phyloP scores from a whole-genome alignment of 2,329 filamentous ascomycete genomes.

The Ploettnerulaceae sp. region DNA sequence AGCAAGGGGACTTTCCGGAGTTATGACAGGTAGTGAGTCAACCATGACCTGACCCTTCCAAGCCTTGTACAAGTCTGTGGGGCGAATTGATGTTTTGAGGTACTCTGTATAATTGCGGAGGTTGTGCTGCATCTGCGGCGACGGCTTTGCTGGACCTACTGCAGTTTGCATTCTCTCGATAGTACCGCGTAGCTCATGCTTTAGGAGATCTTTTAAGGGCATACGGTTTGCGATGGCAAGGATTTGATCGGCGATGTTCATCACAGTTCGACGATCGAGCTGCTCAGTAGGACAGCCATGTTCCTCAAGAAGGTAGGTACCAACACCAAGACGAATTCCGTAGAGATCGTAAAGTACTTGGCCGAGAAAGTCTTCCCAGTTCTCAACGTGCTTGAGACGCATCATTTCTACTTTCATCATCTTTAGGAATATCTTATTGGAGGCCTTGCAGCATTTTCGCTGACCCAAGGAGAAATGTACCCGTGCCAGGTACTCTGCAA shows the following conservation, averaged over 20 bases:
- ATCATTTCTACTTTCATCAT: conserved; percentile 84
- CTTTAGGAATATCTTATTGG: conserved; percentile 83
- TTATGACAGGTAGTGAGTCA: conserved; percentile 64
- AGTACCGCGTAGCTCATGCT: conserved; percentile 81
- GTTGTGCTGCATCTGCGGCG: conserved; percentile 80
- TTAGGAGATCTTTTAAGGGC: conserved; percentile 84
- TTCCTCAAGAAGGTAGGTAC: conserved; percentile 63
- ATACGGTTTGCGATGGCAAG: conserved; percentile 76
- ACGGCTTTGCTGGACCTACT: conserved; percentile 73
- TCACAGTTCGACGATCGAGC: conserved; percentile 73
- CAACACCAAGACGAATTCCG: conserved; percentile 69
- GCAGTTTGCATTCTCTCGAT: conserved; percentile 92
- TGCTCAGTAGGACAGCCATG: conserved; percentile 75
- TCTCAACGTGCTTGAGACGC: conserved; percentile 68
- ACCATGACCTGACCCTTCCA: conserved; percentile 72
- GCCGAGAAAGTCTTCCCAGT: conserved; percentile 80
- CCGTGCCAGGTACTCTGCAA: conserved; percentile 73
- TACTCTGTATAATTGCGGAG: conserved; percentile 76
- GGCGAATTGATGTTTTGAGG: conserved; percentile 78
- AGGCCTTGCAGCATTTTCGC: conserved; percentile 77
- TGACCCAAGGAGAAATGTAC: conserved; percentile 81
- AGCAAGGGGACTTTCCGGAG: conserved; percentile 66
- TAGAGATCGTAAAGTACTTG: conserved; percentile 82
- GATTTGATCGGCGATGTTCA: conserved; percentile 78
- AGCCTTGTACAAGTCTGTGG: conserved; percentile 73